These are phyloP conservation scores for Euphorbia corollata DNA, from an alignment of 441 rosid genomes.

Conservation along the genomic window DNA sequence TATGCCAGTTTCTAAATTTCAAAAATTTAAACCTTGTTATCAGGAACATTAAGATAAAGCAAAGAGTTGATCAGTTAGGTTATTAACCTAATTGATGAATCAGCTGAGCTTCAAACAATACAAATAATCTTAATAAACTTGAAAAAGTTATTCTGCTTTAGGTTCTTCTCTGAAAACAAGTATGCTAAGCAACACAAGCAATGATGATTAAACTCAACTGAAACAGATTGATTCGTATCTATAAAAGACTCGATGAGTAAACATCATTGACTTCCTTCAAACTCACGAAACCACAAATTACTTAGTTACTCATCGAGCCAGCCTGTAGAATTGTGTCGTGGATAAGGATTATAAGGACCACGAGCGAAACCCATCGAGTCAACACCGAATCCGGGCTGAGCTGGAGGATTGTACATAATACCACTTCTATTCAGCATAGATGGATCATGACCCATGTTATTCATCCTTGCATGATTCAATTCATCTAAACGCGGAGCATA, in stretches of 20 bases:
- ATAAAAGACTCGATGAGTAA: background rate
- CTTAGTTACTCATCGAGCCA: conserved; percentile 56
- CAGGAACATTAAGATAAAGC: too few relatives aligned
- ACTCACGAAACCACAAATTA: background rate
- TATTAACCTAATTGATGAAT: too few relatives aligned
- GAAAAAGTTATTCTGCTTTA: too few relatives aligned
- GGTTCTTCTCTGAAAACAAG: too few relatives aligned
- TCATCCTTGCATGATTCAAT: conserved; percentile 35
- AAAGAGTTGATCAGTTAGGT: too few relatives aligned
- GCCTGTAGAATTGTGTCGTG: conserved; percentile 36
- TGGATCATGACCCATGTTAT: conserved; percentile 30
- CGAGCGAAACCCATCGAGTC: conserved; percentile 38
- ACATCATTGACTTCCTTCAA: background rate
- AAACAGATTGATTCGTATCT: background rate
- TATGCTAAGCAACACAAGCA: background rate
- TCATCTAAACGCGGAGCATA: conserved; percentile 61
- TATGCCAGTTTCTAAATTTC: too few relatives aligned
- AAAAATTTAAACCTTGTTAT: too few relatives aligned
- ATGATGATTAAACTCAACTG: background rate
- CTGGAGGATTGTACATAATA: conserved; percentile 13
- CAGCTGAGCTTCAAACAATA: too few relatives aligned
- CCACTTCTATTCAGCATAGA: conserved; percentile 19
- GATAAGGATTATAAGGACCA: conserved; percentile 35
- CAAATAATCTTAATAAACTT: too few relatives aligned
- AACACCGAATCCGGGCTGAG: conserved; percentile 22